Evolutionary conservation across 2,329 filamentous ascomycete species (phyloP), one percentile per base, ranked within the genome.

Genomic region (Aurifilum marmelostoma): DNA sequence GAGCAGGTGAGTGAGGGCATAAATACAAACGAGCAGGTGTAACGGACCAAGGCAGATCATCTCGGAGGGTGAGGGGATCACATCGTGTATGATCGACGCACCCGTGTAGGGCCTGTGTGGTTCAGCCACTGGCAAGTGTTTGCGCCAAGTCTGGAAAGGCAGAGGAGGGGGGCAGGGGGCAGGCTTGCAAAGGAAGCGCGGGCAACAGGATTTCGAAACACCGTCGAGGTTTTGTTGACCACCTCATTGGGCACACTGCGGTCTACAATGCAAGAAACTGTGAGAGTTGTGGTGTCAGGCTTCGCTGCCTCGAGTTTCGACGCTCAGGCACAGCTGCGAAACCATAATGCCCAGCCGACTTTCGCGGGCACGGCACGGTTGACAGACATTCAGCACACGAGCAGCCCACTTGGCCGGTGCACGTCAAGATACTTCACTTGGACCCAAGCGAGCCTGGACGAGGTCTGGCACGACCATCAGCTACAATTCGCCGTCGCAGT

Each of bases 1-100:
- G 68, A 71, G 69, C 9, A 54, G 29, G 75, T 73, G 67, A 73
- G 73, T 67, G 71, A 73, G 73, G 69, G 71, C 62, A 68, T 59
- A 70, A 69, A 73, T 72, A 72, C 67, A 62, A 70, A 67, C 71
- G 68, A 70, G 68, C 71, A 68, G 67, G 43, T 66, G 63, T 59
- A 59, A 50, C 58, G 66, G 37, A 63, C 63, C 32, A 60, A 41
- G 32, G 67, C 56, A 41, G n/a, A 43, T 68, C 63, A 41, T 66
- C 58, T 66, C 63, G 67, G 67, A 69, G 54, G 67, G 18, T 66
- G 66, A 41, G 67, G 56, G 63, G 63, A 67, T 67, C 59, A 64
- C 63, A 54, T 66, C 56, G 24, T 66, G 67, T 65, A 63, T 69
- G 67, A 69, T 69, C 67, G 67, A 66, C 67, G 67, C 67, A 69